Evolutionary conservation across 2,329 filamentous ascomycete genomes (phyloP), one percentile per base, ranked within the genome.

Genomic region (Stachybotrys echinatus): DNA sequence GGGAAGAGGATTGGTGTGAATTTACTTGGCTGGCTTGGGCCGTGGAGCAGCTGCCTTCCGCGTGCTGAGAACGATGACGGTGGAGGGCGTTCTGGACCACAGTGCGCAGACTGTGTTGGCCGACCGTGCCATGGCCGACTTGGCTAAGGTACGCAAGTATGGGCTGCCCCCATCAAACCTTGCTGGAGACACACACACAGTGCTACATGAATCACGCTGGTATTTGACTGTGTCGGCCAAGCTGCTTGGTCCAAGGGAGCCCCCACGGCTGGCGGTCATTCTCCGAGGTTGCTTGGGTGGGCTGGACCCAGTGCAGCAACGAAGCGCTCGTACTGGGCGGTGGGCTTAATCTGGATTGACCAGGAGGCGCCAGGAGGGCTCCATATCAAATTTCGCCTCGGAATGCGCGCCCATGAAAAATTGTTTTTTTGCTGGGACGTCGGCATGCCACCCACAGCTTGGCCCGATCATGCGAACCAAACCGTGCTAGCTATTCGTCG

Each of bases 401-500:
- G 44, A 46, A 46, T 46, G 44, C 44, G 44, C 44, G 44, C 44
- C 23, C 44, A 46, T n/a, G 19, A n/a, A 34, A 46, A 46, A 46
- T 23, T 23, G 27, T 10, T 34, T n/a, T n/a, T n/a, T 14, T 34
- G 27, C 10, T 5, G 10, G 27, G 2, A 34, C 27, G 5, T 8
- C 27, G 27, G 27, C 27, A 34, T 34, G 27, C 27, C 27, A 10
- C 27, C 27, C 27, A 34, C 27, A n/a, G 27, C 27, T 34, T 34
- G 27, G 27, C 27, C 27, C 10, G 14, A 2, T 55, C 68, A 71
- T 63, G 57, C 70, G 67, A 57, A 7, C 18, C 34, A 12, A n/a
- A n/a, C n/a, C n/a, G n/a, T n/a, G 10, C 27, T 34, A 10, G 27
- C 27, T 14, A 34, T 34, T 34, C 14, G 27, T 34, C 27, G 27